These are phyloP conservation scores for Wallacemonas rigidus DNA, from an alignment of 208 protist genomes.

Conservation along the genomic window DNA sequence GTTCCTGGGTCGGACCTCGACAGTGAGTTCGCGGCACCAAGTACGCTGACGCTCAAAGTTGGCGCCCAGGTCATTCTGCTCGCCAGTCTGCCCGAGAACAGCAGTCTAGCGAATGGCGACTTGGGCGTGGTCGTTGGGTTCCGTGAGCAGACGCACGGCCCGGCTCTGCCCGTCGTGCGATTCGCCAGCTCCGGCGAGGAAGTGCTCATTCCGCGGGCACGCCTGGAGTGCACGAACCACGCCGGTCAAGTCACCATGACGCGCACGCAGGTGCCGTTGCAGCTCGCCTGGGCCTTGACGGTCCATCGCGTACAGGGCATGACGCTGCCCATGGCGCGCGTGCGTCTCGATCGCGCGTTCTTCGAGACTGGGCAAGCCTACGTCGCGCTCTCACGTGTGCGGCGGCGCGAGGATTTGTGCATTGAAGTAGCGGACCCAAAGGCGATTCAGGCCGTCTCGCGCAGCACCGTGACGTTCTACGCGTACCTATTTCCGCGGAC, in stretches of 20 bases:
- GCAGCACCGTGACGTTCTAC: constrained; percentile 30
- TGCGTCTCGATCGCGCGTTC: constrained; percentile 61
- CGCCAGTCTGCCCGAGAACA: constrained; percentile 36
- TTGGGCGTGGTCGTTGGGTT: constrained; percentile 37
- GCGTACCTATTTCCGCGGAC: constrained; percentile 10
- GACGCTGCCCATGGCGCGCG: constrained; percentile 56
- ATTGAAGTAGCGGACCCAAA: constrained; percentile 32
- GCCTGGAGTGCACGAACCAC: constrained; percentile 37
- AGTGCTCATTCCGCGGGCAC: constrained; percentile 49
- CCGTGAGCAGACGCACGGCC: constrained; percentile 22
- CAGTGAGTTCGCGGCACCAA: constrained; percentile 52
- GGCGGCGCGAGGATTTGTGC: constrained; percentile 39
- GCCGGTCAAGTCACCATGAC: constrained; percentile 37
- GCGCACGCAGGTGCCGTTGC: constrained; percentile 87
- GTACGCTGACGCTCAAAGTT: constrained; percentile 54
- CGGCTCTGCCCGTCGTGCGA: constrained; percentile 54
- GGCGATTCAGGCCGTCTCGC: constrained; percentile 18
- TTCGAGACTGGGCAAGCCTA: constrained; percentile 79
- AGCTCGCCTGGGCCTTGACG: constrained; percentile 93
- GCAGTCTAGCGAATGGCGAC: constrained; percentile 39
- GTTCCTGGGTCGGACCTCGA: constrained; percentile 57
- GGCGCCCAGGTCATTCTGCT: constrained; percentile 82
- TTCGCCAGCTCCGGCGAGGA: constrained; percentile 48
- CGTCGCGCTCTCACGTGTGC: constrained; percentile 70
- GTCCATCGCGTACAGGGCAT: constrained; percentile 96